Evolutionary conservation across 1,284 basidiomycete genomes (phyloP), one percentile per base, ranked within the genome.

Genomic region (Testicularia cyperi): DNA sequence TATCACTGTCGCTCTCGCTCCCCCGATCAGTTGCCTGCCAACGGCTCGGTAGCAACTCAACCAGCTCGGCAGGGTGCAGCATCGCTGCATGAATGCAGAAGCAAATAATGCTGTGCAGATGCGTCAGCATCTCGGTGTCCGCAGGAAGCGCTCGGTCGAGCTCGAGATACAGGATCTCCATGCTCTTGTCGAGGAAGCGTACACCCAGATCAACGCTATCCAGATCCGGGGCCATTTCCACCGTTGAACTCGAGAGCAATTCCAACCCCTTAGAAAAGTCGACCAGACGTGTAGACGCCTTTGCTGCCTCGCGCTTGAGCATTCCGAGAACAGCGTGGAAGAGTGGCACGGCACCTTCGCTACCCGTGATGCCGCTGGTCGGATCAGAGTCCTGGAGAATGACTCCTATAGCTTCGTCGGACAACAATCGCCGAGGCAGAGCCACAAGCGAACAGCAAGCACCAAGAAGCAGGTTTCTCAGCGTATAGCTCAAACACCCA

Each of bases 231-330:
- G 39, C 37, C 5, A 24, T 16, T 8, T 57, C 61, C 20, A 54
- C 15, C 3, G 43, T 38, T 15, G 47, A 15, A 12, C 36, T 25
- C 4, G 53, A 13, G 3, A 38, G 23, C 9, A 63, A 42, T 16
- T 57, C 53, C 21, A 63, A 40, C 3, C 60, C 60, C 25, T 57
- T 53, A 13, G 44, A 34, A 30, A 48, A 63, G 45, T 57, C 53
- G 14, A 23, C 14, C n/a, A 63, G 34, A 5, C 54, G 37, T 9
- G 8, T n/a, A n/a, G n/a, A n/a, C n/a, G n/a, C n/a, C n/a, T n/a
- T n/a, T n/a, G n/a, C 26, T 54, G 39, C 28, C 38, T 36, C 3
- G 48, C 45, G 31, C 45, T 60, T 32, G 10, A 23, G 21, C 56
- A 48, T 24, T 53, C 48, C 16, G 38, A 38, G 12, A 45, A n/a